Base-by-base conservation (phyloP, 129 eudicot genomes). In the Apium graveolens region DNA sequence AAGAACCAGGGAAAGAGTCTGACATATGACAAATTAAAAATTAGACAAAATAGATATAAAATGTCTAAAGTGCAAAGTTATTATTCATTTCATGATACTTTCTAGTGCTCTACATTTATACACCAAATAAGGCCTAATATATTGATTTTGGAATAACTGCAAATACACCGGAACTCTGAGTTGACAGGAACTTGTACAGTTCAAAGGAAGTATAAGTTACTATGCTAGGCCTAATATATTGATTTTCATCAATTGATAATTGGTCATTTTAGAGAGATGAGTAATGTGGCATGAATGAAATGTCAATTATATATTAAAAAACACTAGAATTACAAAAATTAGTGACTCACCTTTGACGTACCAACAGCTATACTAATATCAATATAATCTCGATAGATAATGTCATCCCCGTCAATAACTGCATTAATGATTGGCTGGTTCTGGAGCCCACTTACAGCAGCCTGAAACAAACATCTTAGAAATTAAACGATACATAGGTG, bases 281-380 rank as follows among this genome's bases (percentile, higher is more conserved):
- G 9, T 49, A 49, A 49, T 49, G 24, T 49, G 53, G 53, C 13
- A 20, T 4, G 21, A 26, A n/a, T 57, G 10, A 60, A 60, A n/a
- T 7, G 68, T 60, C 32, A 60, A 24, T 24, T 24, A 60, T 21
- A 2, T 7, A n/a, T 60, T 2, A 27, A 46, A 10, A 78, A 17
- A 49, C 43, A 41, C 13, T 41, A 24, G 12, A 49, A 51, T 35
- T 24, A 51, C 32, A 51, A 51, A 18, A 63, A 57, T 39, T 46
- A 26, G 26, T 13, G 35, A 76, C 73, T 26, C 80, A 89, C 93
- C 93, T 89, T 89, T 43, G 87, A 80, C 44, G 93, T 89, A 34
- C 90, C 93, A 41, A 89, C 93, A 41, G 90, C 93, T 80, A 89
- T 86, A 78, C 93, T 89, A 76, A 89, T 89, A 78, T 89, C 93